These are phyloP conservation scores for Tremella fuciformis DNA, from an alignment of 768 basidiomycete genomes.

Conservation along the genomic window DNA sequence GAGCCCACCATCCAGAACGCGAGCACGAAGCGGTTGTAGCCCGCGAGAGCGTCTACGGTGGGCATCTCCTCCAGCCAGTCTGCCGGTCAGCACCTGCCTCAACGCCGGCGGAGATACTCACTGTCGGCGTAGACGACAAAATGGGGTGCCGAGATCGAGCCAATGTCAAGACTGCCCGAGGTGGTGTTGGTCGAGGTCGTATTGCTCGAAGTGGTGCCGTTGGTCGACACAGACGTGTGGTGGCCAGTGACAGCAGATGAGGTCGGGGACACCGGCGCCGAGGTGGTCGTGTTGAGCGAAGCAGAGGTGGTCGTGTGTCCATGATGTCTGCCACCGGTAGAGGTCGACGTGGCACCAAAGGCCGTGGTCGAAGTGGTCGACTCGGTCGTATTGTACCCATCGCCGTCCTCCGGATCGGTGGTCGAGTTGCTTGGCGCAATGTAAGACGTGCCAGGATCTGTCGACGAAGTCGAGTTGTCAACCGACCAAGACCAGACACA, in stretches of 20 bases:
- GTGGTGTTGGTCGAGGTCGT: constrained; percentile 1
- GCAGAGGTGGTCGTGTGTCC: constrained; percentile 6
- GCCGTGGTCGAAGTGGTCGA: not conserved
- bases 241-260: not conserved
- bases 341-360: not conserved
- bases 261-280: not conserved
- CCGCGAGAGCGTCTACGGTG: constrained; percentile 25
- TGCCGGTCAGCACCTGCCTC: constrained; percentile 7
- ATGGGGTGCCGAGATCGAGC: constrained; percentile 23
- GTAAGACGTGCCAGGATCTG: not conserved
- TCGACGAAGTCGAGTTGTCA: constrained; percentile 1
- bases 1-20: constrained; percentile 49
- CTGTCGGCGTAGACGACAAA: constrained; percentile 46
- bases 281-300: not conserved
- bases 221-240: constrained; percentile 6
- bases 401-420: not conserved
- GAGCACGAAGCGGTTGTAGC: constrained; percentile 49
- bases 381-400: not conserved
- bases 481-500: constrained; percentile 17
- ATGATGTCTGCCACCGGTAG: not conserved
- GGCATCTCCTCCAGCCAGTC: constrained; percentile 47
- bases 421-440: not conserved
- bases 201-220: constrained; percentile 1
- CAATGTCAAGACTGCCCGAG: constrained; percentile 7
- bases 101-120: not conserved